Evolutionary conservation across 345 rosid species (phyloP), one percentile per base, ranked within the genome.

Genomic region (Eutrema heterophyllum): DNA sequence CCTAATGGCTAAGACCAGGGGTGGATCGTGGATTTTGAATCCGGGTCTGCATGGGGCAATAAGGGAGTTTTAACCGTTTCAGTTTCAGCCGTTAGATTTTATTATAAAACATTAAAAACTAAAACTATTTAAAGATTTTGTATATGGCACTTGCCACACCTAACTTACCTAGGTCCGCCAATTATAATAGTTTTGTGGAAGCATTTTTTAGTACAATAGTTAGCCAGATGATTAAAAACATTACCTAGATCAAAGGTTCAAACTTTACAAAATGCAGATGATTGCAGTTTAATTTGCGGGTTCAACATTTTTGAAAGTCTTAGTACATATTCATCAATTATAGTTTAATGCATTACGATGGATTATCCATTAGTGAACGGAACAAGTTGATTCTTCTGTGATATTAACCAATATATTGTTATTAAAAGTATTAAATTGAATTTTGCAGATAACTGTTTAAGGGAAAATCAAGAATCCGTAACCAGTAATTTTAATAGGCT

Each of bases 401-500:
- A 18, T 41, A 41, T 49, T 49, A 43, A 38, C 59, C 12, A 54
- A 12, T 7, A 27, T 18, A 30, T 41, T 43, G 6, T 44, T 33
- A 26, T 9, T 53, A 9, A 1, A 43, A 13, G 52, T 52, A 24
- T 13, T 33, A 3, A 44, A 44, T 24, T 46, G 12, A 64, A 38
- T 6, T 45, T 65, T 36, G 32, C 7, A 12, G 30, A 11, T 1
- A 50, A 14, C 11, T 5, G 6, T 29, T 27, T 1, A 6, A 7
- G 5, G 2, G 6, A 67, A 44, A 9, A 9, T 55, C 39, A 68
- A 60, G 49, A 61, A 75, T 51, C 48, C 12, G 10, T 5, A 68
- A 62, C 10, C 13, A 61, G 45, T 44, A 18, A 3, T 43, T 50
- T 59, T 33, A 53, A 36, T 62, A 66, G 66, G 60, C 70, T 69